A percentile compares a stretch with the other conserved stretches of the same genome.
phyloP scores from a whole-genome alignment of 768 basidiomycete species.

The Termitomyces heimii region DNA sequence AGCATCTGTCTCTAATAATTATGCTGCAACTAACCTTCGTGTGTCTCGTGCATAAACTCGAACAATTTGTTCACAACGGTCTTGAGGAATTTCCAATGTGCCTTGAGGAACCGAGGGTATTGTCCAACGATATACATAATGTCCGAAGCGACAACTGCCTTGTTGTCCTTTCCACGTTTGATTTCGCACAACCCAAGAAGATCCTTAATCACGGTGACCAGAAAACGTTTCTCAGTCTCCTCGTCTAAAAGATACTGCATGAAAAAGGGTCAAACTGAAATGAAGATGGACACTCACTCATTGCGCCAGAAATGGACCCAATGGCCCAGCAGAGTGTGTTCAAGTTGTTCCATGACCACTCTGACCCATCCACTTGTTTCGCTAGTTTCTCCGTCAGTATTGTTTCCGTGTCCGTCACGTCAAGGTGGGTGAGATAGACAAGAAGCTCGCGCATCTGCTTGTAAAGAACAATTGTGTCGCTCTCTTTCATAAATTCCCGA shows the following conservation, averaged over 20 bases:
- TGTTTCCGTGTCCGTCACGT: conserved; percentile 92
- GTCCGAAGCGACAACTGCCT: conserved; percentile 94
- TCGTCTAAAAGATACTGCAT: conserved; percentile 55
- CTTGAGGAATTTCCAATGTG: conserved; percentile 99
- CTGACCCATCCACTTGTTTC: conserved; percentile 94
- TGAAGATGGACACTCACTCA: conserved; percentile 64
- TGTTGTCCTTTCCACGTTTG: conserved; percentile 99
- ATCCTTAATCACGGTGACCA: conserved; percentile 99
- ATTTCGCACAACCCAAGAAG: conserved; percentile 96
- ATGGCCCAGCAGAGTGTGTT: conserved; percentile 99
- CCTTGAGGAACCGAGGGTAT: conserved; percentile 98
- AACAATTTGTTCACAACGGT: conserved; percentile 99
- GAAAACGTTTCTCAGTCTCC: conserved; percentile 97
- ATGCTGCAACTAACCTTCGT: conserved; percentile 62
- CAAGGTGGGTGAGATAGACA: conserved; percentile 96
- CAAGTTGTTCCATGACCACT: conserved; percentile 99
- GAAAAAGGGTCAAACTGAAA: not conserved
- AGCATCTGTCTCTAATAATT: not conserved
- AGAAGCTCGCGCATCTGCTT: conserved; percentile 98
- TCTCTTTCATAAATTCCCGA: conserved; percentile 98
- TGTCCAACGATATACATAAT: conserved; percentile 99
- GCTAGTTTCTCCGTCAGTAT: conserved; percentile 96
- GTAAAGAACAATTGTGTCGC: conserved; percentile 96
- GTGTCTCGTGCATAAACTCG: conserved; percentile 99
- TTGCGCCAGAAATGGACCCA: conserved; percentile 97